Evolutionary conservation across 192 early-diverging fungal genomes (phyloP).

Genomic region (Spizellomyces sp.): DNA sequence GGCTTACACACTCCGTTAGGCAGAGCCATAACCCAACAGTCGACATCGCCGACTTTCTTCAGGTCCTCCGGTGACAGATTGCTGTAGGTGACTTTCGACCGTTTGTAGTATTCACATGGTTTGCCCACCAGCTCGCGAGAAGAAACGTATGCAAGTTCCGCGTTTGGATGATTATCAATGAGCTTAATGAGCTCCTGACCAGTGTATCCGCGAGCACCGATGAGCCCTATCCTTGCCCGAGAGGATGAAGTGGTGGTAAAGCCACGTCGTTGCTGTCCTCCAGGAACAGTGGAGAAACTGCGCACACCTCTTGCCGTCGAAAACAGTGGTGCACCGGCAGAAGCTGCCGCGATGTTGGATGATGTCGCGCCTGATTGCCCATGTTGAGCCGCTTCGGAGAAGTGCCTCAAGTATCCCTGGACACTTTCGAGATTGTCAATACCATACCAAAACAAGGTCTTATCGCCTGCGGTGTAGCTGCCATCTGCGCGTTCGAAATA

Average conservation of each 20-base stretch:
- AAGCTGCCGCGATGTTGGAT: slow-evolving; percentile 26
- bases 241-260: slow-evolving; percentile 8
- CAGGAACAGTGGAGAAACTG: slow-evolving; percentile 13
- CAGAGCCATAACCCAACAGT: slow-evolving; percentile 95
- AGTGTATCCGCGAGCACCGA: slow-evolving; percentile 97
- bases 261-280: slow-evolving; percentile 2
- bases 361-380: slow-evolving; percentile 2
- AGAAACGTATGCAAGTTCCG: slow-evolving; percentile 86
- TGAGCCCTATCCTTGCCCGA: slow-evolving; percentile 70
- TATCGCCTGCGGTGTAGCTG: slow-evolving; percentile 71
- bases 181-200: slow-evolving; percentile 93
- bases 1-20: slow-evolving; percentile 94
- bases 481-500: slow-evolving; percentile 96
- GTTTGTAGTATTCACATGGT: slow-evolving; percentile 76
- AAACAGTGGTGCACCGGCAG: background rate
- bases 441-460: slow-evolving; percentile 93
- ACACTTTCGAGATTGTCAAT: slow-evolving; percentile 80
- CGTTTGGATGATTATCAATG: slow-evolving; percentile 77
- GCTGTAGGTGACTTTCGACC: slow-evolving; percentile 70
- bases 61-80: slow-evolving; percentile 74
- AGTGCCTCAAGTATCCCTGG: slow-evolving; percentile 64
- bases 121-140: slow-evolving; percentile 94
- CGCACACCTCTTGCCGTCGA: slow-evolving; percentile 2
- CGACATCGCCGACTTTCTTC: slow-evolving; percentile 72
- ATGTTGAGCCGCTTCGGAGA: slow-evolving; percentile 20